These are phyloP conservation scores for Cercophora newfieldiana DNA, from an alignment of 495 filamentous ascomycete genomes.

Conservation along the genomic window DNA sequence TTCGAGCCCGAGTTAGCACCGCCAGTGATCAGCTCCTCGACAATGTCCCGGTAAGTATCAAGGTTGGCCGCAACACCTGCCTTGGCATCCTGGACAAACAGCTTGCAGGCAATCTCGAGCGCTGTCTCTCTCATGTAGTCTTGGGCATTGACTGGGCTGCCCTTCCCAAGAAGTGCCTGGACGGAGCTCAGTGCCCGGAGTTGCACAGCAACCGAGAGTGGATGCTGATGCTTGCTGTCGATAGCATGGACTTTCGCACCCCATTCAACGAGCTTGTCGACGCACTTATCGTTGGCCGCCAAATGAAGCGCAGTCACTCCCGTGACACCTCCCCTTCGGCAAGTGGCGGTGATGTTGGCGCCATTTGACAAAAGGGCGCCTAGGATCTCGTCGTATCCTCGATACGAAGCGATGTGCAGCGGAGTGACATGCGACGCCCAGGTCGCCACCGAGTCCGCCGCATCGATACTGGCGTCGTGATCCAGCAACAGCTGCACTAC, in stretches of 20 bases:
- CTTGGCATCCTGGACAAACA: constrained; percentile 5
- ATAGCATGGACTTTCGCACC: constrained; percentile 11
- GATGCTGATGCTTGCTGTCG: background rate
- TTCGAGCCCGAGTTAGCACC: constrained; percentile 6
- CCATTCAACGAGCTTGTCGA: background rate
- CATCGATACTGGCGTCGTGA: background rate
- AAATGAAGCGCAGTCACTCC: constrained; percentile 10
- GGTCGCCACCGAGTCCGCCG: background rate
- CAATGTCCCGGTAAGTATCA: background rate
- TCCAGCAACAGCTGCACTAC: constrained; percentile 7
- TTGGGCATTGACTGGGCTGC: constrained; percentile 8
- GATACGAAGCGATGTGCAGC: constrained; percentile 8
- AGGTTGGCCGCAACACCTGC: background rate
- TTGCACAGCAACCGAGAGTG: constrained; percentile 6
- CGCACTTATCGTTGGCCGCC: background rate
- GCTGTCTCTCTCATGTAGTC: constrained; percentile 9
- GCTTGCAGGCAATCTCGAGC: constrained; percentile 8
- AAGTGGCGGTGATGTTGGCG: constrained; percentile 1
- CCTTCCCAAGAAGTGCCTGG: background rate
- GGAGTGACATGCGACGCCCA: constrained; percentile 1
- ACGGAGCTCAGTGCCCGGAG: background rate
- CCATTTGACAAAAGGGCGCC: background rate
- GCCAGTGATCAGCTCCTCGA: constrained; percentile 2
- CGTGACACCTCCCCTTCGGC: background rate
- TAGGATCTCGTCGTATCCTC: background rate